Evolutionary conservation across 768 basidiomycete species (phyloP), one percentile per base, ranked within the genome.

Genomic region (Mycena amicta): DNA sequence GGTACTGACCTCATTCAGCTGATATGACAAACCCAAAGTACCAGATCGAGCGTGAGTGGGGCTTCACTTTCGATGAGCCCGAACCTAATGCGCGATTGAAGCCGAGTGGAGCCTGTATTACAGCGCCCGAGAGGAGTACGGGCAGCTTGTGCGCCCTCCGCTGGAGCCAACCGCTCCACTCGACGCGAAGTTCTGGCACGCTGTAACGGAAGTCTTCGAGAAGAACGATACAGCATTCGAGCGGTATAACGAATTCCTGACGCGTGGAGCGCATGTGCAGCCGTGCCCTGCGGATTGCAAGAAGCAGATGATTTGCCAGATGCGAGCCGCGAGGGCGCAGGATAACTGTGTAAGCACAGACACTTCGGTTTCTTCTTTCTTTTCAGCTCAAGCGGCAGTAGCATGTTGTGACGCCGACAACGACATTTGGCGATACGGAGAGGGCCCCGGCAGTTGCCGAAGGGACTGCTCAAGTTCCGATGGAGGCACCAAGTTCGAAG

Each of bases 151-250:
- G 13, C 74, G 74, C 27, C 41, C 41, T 13, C 5, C 47, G 23
- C 71, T 79, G 55, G 66, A 68, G 12, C 63, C 75, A 0, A 70
- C 56, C 1, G 69, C 75, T 49, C 66, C 84, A 1, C 73, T 87
- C 13, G 74, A 71, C 25, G 75, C 84, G 2, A 69, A 78, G 8
- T 87, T 87, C 71, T 87, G 85, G 86, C 86, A 87, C 66, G 70
- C 71, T 43, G 74, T 86, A 6, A 86, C 85, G 0, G 83, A 84
- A 54, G 78, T 72, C 0, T 82, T 86, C 58, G 77, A 70, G 40
- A 57, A 68, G 20, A 80, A 85, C 63, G 77, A 81, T 37, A 68
- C 70, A 15, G 74, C 77, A 3, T 82, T 80, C 60, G 67, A 79
- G 40, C 66, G 77, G 30, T 86, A 78, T 70, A 80, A 79, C 62